Evolutionary conservation across 108 stramenopile genomes (phyloP).

Genomic region (Hondaea fermentalgiana): DNA sequence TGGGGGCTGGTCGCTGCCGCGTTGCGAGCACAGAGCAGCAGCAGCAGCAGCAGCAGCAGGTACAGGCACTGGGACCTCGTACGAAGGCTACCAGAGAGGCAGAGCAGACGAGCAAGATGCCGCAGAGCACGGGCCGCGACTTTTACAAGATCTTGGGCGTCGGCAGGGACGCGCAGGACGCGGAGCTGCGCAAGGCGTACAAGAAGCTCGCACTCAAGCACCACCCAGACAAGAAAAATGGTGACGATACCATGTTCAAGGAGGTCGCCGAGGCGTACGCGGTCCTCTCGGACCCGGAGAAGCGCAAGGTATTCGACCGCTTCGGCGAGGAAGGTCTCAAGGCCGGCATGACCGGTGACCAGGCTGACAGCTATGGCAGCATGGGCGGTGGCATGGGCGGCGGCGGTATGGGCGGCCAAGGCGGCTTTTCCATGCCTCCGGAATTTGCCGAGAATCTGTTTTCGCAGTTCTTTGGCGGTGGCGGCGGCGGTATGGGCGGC

Average conservation of each 20-base stretch:
- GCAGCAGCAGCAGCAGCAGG: background rate
- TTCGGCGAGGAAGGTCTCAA: conserved; percentile 75
- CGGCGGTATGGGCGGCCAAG: background rate
- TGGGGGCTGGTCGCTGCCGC: background rate
- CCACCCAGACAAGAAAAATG: conserved; percentile 19
- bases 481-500: conserved; percentile 8
- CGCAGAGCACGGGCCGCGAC: background rate
- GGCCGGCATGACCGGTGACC: conserved; percentile 23
- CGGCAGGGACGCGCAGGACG: conserved; percentile 37
- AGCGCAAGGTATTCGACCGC: conserved; percentile 83
- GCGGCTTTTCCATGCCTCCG: background rate
- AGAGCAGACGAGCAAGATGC: background rate
- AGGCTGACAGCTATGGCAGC: background rate
- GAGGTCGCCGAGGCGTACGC: conserved; percentile 91
- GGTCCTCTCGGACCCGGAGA: conserved; percentile 73
- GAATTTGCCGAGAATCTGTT: conserved; percentile 69
- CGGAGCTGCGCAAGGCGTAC: conserved; percentile 51
- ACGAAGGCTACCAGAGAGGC: background rate
- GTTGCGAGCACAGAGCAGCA: background rate
- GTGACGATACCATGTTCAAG: conserved; percentile 61
- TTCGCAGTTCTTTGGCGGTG: conserved; percentile 89
- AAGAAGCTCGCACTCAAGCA: conserved; percentile 50
- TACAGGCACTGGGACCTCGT: background rate
- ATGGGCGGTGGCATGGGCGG: background rate
- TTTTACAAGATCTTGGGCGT: conserved; percentile 42